A percentile compares a stretch with the other conserved stretches of the same genome.
phyloP scores from a whole-genome alignment of 257 asterid genomes.

The Rhazya stricta region DNA sequence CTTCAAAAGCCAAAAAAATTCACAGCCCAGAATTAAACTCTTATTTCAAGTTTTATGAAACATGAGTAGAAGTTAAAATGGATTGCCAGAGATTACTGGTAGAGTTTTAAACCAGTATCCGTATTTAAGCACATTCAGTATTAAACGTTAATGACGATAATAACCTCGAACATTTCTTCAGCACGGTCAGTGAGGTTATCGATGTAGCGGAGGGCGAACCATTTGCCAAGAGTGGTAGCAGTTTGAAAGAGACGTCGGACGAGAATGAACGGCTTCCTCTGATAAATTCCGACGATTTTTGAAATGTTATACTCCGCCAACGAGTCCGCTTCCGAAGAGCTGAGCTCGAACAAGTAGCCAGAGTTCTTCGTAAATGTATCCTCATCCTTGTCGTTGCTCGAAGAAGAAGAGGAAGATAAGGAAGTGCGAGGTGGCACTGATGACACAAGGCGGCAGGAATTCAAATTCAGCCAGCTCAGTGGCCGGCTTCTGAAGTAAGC shows the following conservation, averaged over 20 bases:
- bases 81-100: neutral
- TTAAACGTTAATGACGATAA: neutral
- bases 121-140: neutral
- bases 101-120: neutral
- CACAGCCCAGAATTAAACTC: neutral
- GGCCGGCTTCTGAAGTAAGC: conserved; percentile 14
- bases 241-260: conserved; percentile 74
- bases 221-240: conserved; percentile 72
- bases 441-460: conserved; percentile 21
- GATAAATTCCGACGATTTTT: conserved; percentile 51
- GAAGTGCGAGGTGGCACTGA: conserved; percentile 19
- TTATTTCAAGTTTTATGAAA: neutral
- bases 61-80: neutral
- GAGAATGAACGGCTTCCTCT: conserved; percentile 70
- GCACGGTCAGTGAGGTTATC: conserved; percentile 62
- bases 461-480: neutral
- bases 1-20: neutral
- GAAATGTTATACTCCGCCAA: conserved; percentile 55
- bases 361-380: conserved; percentile 84
- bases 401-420: conserved; percentile 18
- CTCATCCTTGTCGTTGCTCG: conserved; percentile 38
- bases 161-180: conserved; percentile 76
- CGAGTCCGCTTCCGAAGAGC: conserved; percentile 72
- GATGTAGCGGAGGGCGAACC: conserved; percentile 83
- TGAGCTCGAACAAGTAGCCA: conserved; percentile 68